Percentiles rank a stretch among this genome's conserved stretches.
Evolutionary conservation across 2,329 filamentous ascomycete species (phyloP).

Genomic region (Cladosporium colombiae): DNA sequence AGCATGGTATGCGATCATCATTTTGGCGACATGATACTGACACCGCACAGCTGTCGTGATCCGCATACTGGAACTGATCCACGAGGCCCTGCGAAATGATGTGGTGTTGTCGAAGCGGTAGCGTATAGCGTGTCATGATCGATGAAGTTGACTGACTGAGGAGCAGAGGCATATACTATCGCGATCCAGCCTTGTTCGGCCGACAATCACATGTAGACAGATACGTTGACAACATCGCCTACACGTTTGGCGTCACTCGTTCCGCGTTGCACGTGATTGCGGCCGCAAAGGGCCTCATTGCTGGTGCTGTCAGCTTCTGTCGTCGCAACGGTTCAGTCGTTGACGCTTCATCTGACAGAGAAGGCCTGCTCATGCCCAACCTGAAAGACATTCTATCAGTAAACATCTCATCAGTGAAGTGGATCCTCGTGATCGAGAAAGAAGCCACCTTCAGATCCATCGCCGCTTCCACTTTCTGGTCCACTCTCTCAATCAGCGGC

Average conservation of each 20-base stretch:
- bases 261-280: constrained; percentile 71
- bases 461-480: constrained; percentile 58
- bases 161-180: constrained; percentile 75
- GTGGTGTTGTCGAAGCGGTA: constrained; percentile 59
- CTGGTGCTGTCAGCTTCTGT: constrained; percentile 57
- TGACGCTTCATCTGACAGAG: constrained; percentile 43
- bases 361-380: constrained; percentile 64
- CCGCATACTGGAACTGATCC: constrained; percentile 58
- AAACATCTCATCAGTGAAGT: constrained; percentile 54
- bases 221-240: constrained; percentile 73
- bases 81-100: constrained; percentile 52
- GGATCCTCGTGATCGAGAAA: constrained; percentile 77
- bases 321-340: constrained; percentile 49
- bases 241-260: constrained; percentile 65
- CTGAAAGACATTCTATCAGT: constrained; percentile 52
- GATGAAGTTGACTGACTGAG: constrained; percentile 20
- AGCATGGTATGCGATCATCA: background rate
- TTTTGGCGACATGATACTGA: constrained; percentile 10
- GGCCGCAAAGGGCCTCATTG: constrained; percentile 70
- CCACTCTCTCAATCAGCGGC: constrained; percentile 54
- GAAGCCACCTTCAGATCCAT: constrained; percentile 78
- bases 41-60: constrained; percentile 51
- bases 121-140: background rate
- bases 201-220: constrained; percentile 69
- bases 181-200: constrained; percentile 70